Base-by-base conservation (phyloP, 2,329 filamentous ascomycete species). In the Colletotrichum sp. region DNA sequence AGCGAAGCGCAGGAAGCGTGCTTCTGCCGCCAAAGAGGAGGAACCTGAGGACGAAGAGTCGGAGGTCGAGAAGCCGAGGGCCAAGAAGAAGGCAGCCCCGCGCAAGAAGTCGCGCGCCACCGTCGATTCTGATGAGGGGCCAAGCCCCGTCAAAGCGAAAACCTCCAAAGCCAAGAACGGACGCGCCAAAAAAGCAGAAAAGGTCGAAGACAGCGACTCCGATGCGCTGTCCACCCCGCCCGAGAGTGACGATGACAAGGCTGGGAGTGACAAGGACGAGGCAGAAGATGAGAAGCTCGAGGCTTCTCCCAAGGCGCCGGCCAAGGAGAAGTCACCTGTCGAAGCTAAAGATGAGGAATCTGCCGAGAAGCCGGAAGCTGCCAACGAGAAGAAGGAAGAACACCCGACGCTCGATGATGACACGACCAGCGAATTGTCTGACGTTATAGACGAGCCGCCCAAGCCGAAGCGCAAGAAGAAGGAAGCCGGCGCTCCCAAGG, bases 381-480 rank as follows among this genome's bases (percentile, higher is more conserved):
- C 21, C 72, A 26, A 18, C 9, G 75, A 74, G 24, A 74, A 36
- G 57, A 61, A 71, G 18, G 55, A 68, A n/a, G 70, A 43, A 12
- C 28, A 69, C 3, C 18, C 32, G 26, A 14, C 28, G 2, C 26
- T 65, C 6, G 72, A 65, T 9, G 77, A 77, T 24, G 77, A 78
- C 36, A 74, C 61, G 18, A 73, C 72, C 4, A 79, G 78, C 81
- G 93, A 95, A 70, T 86, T 95, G 83, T 96, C 95, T 0, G 90
- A 91, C 6, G 89, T 98, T n/a, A 86, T 97, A 55, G 96, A 98
- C 81, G 95, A 96, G 78, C 88, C 88, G 4, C 91, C 84, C 68
- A 87, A 89, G 30, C 90, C 92, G 12, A 91, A 92, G 66, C 89
- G 89, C 32, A 91, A 89, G 81, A 93, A 91, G 78, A 86, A 86